phyloP scores from a whole-genome alignment of 495 filamentous ascomycete genomes.

The Parmelia sp. region DNA sequence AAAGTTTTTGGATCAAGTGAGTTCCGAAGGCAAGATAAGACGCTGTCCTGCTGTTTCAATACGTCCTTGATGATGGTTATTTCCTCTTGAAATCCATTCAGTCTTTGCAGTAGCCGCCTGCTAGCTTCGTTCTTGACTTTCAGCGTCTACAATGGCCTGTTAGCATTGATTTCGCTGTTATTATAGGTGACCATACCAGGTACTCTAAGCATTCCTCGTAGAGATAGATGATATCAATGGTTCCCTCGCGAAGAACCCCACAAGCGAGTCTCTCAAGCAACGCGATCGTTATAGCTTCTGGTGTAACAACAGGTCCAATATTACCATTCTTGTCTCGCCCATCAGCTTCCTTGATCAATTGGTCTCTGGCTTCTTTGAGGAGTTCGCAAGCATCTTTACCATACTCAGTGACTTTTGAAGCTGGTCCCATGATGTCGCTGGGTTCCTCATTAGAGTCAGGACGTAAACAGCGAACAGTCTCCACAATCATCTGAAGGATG shows the following conservation, averaged over 20 bases:
- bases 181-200: background rate
- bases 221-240: constrained; percentile 13
- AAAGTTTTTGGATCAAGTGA: constrained; percentile 16
- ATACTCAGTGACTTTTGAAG: background rate
- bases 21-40: constrained; percentile 4
- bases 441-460: background rate
- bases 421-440: background rate
- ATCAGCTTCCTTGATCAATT: constrained; percentile 17
- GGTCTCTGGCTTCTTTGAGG: constrained; percentile 14
- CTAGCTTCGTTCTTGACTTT: constrained; percentile 20
- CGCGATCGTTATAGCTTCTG: constrained; percentile 17
- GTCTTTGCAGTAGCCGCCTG: constrained; percentile 16
- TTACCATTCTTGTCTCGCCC: constrained; percentile 3
- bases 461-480: constrained; percentile 5
- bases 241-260: constrained; percentile 11
- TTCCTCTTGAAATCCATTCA: constrained; percentile 21
- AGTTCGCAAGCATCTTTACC: constrained; percentile 4
- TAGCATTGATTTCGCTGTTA: background rate
- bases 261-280: constrained; percentile 10
- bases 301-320: constrained; percentile 19
- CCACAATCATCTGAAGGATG: constrained; percentile 13
- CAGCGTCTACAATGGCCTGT: constrained; percentile 1
- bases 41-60: constrained; percentile 9
- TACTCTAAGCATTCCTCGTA: constrained; percentile 18
- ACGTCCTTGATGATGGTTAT: constrained; percentile 11